phyloP scores from a whole-genome alignment of 306 rosid species.

The Vigna hirtella region DNA sequence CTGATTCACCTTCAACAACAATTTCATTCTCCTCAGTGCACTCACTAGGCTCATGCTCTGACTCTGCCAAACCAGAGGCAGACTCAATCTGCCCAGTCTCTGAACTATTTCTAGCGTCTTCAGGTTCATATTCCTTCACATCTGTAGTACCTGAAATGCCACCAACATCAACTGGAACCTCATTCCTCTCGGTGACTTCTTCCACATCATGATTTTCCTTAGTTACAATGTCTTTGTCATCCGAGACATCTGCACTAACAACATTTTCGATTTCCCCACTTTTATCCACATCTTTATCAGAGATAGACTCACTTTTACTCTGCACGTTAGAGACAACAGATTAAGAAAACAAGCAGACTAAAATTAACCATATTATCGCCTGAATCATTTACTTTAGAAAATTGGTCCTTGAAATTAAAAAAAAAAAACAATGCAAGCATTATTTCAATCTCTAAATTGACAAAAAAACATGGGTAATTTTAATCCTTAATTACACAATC shows the following conservation, averaged over 20 bases:
- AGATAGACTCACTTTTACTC: conserved; percentile 32
- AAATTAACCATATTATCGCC: background rate
- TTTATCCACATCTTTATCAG: conserved; percentile 13
- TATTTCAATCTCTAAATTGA: background rate
- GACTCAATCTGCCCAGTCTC: conserved; percentile 30
- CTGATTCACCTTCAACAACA: conserved; percentile 37
- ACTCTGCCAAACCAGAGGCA: conserved; percentile 36
- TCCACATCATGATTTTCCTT: background rate
- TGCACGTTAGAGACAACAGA: background rate
- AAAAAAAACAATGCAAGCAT: too few relatives aligned
- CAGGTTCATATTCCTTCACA: conserved; percentile 14
- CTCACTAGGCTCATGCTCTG: conserved; percentile 14
- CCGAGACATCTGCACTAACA: conserved; percentile 25
- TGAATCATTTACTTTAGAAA: background rate
- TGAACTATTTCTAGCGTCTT: conserved; percentile 17
- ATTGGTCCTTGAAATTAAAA: background rate
- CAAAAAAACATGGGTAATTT: background rate
- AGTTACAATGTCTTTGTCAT: conserved; percentile 16
- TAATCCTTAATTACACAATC: background rate
- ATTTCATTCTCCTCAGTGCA: conserved; percentile 35
- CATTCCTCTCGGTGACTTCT: conserved; percentile 40
- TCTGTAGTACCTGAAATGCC: background rate
- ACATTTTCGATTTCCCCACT: conserved; percentile 4
- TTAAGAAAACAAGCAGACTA: background rate
- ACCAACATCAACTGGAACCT: conserved; percentile 42